Evolutionary conservation across 2,329 filamentous ascomycete species (phyloP), one percentile per base, ranked within the genome.

Genomic region (Aspergillus ochraceoroseus): DNA sequence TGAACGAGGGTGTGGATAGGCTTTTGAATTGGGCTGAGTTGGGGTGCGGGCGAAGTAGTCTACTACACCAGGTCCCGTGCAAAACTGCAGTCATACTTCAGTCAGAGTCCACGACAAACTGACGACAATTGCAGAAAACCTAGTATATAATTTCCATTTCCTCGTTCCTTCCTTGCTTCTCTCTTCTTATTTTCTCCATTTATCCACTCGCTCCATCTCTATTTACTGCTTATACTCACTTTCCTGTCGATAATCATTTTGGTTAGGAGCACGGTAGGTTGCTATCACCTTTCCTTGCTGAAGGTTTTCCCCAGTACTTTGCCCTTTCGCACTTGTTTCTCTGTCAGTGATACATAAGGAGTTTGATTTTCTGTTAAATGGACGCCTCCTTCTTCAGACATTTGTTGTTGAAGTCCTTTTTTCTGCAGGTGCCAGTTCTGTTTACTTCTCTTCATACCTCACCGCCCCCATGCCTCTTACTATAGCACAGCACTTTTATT

Each of bases 391-490:
- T 14, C 23, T 25, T 30, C 18, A n/a, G n/a, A 11, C 7, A 27
- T n/a, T 31, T 29, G 13, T 20, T 9, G 27, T 14, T 13, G 25
- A 15, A 38, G 25, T 12, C 18, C 17, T 29, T 33, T 34, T 43
- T 28, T 33, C 26, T 38, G 35, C 35, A 43, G 13, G 28, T 30
- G 25, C 8, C 23, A 39, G 30, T 39, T 33, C 18, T 39, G 31
- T 43, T 43, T 30, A 43, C 41, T 29, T 39, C 35, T 17, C 31
- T 38, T 31, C 29, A 38, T 29, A 43, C 14, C 41, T 43, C 41
- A 43, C 41, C 41, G 41, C 41, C 41, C 38, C 41, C 19, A 38
- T 43, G 22, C 35, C 41, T 43, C 15, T 27, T 35, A 14, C 11
- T 27, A 29, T 39, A 33, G 37, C 35, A 43, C 31, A 20, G 17